Conservation (phyloP, 768 basidiomycete species). For the Ramaria sp. region DNA sequence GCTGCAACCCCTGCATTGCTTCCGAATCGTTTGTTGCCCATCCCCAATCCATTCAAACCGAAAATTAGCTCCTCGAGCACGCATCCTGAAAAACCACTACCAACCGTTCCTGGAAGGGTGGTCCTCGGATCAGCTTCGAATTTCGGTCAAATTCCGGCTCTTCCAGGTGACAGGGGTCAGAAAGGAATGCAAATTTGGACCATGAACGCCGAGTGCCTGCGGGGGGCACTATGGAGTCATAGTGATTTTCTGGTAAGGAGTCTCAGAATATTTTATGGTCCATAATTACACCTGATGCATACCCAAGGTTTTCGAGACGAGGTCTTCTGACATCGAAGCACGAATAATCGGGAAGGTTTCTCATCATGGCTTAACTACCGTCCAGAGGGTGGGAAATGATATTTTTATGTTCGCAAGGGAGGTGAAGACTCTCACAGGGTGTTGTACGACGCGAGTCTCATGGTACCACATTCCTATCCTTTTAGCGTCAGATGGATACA, state of each 20-base stretch:
- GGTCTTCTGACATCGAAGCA: not conserved
- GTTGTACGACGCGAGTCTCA: not conserved
- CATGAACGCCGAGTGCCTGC: not conserved
- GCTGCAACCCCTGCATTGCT: not conserved
- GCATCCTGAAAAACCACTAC: constrained; percentile 3
- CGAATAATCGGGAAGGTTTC: not conserved
- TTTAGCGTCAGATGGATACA: not conserved
- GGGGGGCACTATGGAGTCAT: constrained; percentile 3
- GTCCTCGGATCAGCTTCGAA: constrained; percentile 23
- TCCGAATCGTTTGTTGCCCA: constrained; percentile 8
- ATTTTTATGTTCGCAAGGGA: not conserved
- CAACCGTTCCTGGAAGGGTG: constrained; percentile 17
- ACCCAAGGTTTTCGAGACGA: not conserved
- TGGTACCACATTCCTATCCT: not conserved
- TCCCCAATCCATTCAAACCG: constrained; percentile 56
- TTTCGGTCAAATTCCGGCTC: constrained; percentile 22
- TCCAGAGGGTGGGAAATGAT: not conserved
- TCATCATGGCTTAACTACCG: not conserved
- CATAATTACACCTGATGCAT: not conserved
- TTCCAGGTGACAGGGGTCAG: not conserved
- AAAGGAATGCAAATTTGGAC: constrained; percentile 1
- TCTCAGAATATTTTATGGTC: not conserved
- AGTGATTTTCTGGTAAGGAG: not conserved
- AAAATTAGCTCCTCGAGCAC: constrained; percentile 32
- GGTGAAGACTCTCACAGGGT: not conserved